Evolutionary conservation across 495 filamentous ascomycete species (phyloP), one percentile per base, ranked within the genome.

Genomic region (Penicillium cinerascens): DNA sequence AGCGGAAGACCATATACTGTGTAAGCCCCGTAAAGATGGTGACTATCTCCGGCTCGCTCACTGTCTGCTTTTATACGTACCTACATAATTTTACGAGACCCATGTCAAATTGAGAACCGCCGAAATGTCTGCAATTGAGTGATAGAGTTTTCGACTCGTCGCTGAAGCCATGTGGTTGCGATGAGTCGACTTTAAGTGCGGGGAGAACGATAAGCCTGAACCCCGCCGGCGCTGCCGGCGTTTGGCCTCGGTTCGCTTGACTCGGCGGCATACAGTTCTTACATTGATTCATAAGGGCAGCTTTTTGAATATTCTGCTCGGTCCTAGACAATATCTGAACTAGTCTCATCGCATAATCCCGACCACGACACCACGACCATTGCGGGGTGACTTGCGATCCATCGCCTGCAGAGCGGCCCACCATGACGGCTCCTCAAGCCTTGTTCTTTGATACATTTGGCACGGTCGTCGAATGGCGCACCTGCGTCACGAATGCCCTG

Each of bases 381-480:
- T 18, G 21, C 16, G 47, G 22, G 38, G 18, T 18, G 20, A 6
- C 7, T 13, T 13, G n/a, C 16, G 38, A 26, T 9, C 1, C 23
- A 16, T 20, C 36, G n/a, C 46, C 35, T 18, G 46, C 13, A 36
- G 15, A 33, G 15, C 20, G 6, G 41, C 42, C 37, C 23, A 52
- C 26, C 22, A 77, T 75, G 73, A 51, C 67, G 22, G 51, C 35
- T 44, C 77, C 76, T 9, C 58, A 68, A 49, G 76, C 70, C 15
- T 64, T 85, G n/a, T 71, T 85, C 54, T 84, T 85, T 65, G 82
- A 85, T 45, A 62, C 87, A 59, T 92, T 92, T 70, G 89, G 89
- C 55, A 92, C 88, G 4, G 78, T 84, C 47, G 87, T 92, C 22
- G 75, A 88, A 71, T 89, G 87, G 84, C 80, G 87, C 45, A 71